Conservation (phyloP, 2,329 filamentous ascomycete species). For the Neofusicoccum sp. region DNA sequence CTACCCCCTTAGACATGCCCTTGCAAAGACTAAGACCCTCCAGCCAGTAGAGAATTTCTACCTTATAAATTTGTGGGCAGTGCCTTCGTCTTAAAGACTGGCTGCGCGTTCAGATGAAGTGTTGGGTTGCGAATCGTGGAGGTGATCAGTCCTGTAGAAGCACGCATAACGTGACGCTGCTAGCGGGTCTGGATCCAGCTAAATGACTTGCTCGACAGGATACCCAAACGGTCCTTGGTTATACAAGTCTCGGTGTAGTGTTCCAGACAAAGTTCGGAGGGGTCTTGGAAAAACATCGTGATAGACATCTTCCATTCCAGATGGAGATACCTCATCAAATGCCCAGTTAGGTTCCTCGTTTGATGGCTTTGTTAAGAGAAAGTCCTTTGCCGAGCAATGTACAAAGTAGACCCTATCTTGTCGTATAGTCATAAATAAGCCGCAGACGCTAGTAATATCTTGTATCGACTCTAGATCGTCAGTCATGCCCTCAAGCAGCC, state of each 20-base stretch:
- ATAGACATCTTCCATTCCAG: constrained; percentile 18
- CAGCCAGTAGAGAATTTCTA: constrained; percentile 22
- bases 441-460: constrained; percentile 36
- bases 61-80: constrained; percentile 15
- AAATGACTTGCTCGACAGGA: constrained; percentile 22
- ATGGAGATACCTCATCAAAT: constrained; percentile 30
- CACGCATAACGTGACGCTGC: constrained; percentile 28
- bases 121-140: constrained; percentile 24
- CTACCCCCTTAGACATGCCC: constrained; percentile 21
- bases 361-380: constrained; percentile 25
- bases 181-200: constrained; percentile 28
- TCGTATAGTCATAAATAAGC: constrained; percentile 42
- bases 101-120: neutral
- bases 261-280: constrained; percentile 26
- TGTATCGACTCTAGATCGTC: constrained; percentile 23
- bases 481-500: neutral
- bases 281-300: constrained; percentile 35
- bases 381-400: constrained; percentile 48
- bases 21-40: constrained; percentile 23
- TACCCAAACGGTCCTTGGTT: constrained; percentile 21
- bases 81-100: constrained; percentile 16
- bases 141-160: constrained; percentile 36
- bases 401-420: constrained; percentile 36
- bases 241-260: constrained; percentile 30
- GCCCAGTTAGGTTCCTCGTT: constrained; percentile 10